These are phyloP conservation scores for Kwoniella shivajii DNA, from an alignment of 1,284 basidiomycete genomes.

Conservation along the genomic window DNA sequence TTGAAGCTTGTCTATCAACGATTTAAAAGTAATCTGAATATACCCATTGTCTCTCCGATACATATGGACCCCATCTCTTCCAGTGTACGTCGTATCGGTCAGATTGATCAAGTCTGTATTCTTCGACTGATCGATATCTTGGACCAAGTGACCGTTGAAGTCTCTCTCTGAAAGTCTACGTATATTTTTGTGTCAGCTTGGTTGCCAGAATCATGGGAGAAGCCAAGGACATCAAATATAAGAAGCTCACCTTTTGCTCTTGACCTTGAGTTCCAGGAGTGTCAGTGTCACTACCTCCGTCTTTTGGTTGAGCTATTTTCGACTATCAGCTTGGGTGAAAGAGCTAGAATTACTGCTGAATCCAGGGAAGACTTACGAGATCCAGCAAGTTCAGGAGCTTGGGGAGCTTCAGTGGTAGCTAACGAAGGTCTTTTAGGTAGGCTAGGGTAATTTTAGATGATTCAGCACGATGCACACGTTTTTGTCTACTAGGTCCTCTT, in stretches of 20 bases:
- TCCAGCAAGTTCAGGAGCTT: slow-evolving; percentile 23
- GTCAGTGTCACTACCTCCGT: slow-evolving; percentile 39
- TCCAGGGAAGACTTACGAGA: slow-evolving; percentile 19
- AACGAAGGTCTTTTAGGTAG: slow-evolving; percentile 39
- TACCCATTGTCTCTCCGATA: slow-evolving; percentile 97
- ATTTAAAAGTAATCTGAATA: slow-evolving; percentile 42
- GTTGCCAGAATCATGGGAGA: slow-evolving; percentile 9
- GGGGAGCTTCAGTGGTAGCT: slow-evolving; percentile 18
- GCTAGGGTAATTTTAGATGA: slow-evolving; percentile 13
- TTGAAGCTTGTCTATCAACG: not conserved
- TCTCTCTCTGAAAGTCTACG: slow-evolving; percentile 49
- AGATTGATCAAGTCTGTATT: slow-evolving; percentile 67
- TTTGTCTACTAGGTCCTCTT: not conserved
- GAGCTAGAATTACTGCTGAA: not conserved
- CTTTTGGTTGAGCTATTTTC: slow-evolving; percentile 21
- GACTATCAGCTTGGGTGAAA: not conserved
- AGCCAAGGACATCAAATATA: not conserved
- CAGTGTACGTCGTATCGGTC: slow-evolving; percentile 73
- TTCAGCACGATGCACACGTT: not conserved
- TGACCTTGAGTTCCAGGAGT: slow-evolving; percentile 36
- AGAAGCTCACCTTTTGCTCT: slow-evolving; percentile 26
- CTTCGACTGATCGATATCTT: slow-evolving; percentile 52
- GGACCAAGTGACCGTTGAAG: slow-evolving; percentile 44
- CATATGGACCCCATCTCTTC: slow-evolving; percentile 98
- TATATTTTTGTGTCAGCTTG: not conserved